Base-by-base conservation (phyloP, 345 rosid species). In the Hibiscus trionum region DNA sequence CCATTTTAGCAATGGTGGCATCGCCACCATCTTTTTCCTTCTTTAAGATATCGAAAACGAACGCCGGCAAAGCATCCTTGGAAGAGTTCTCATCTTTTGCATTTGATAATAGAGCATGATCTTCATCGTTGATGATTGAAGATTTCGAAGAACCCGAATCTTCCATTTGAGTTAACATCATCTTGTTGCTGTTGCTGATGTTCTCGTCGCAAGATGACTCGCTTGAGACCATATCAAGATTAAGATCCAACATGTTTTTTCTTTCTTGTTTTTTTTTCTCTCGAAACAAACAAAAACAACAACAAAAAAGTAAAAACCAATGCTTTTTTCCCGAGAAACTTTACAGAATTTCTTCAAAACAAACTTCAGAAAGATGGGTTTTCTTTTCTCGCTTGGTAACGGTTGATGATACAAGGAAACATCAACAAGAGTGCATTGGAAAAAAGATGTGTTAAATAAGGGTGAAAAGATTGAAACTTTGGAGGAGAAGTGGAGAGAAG, bases 241-340 rank as follows among this genome's bases (percentile, higher is more conserved):
- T 89, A 76, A 89, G 94, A 86, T 89, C 91, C 84, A 86, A 82
- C 88, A 84, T 86, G 80, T 59, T 57, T 35, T 5, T 15, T 4
- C 12, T 12, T 24, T 44, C 55, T 66, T 86, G 78, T 53, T 56
- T 33, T 3, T 15, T 6, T 12, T 24, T 46, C 56, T 66, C 62
- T 6, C 47, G n/a, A 24, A 6, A 26, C 35, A 58, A 68, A 29
- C 70, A 0, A 50, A 10, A 49, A 26, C 11, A 26, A 67, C 17
- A 35, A 17, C 29, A 5, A 65, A 65, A 5, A 65, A 65, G 14
- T 8, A 39, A 21, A 24, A 52, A 66, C 35, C 55, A 3, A 6
- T 17, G 59, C 11, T 44, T 3, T 44, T 7, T 11, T 42, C 42
- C 50, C 27, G 14, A 39, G 69, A 14, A 39, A 1, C 37, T 37